Evolutionary conservation across 257 asterid species (phyloP), one percentile per base, ranked within the genome.

Genomic region (Solanum arcanum): DNA sequence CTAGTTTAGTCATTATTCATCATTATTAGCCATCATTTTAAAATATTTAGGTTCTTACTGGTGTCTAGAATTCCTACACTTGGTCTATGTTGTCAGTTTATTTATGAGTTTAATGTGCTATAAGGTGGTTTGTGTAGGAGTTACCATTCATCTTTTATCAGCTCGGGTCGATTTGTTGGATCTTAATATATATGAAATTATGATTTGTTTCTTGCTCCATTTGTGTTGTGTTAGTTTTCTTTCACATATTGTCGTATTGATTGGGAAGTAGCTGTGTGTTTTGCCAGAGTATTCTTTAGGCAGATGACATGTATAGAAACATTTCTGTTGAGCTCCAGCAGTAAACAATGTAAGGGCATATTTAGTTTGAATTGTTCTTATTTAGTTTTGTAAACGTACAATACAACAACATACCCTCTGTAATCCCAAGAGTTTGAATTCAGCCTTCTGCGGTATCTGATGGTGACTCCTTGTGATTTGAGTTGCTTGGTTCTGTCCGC

Each of bases 1-100:
- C 87, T 69, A 84, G 92, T 78, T 81, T 87, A 85, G 89, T 74
- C 84, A 46, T 64, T 66, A 85, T 85, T 78, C 83, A 49, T 81
- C 29, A 80, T 49, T 49, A 81, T 31, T 49, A 49, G 85, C 85
- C 69, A 18, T 18, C 12, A 29, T 49, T 18, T 80, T 9, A 37
- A 27, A 16, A n/a, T 80, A 31, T 27, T 80, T 49, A 80, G 85
- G 59, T 80, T 80, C 68, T 27, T 47, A 29, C 68, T n/a, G 33
- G 84, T 80, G 84, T 46, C 35, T 81, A 81, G 85, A 31, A 29
- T 29, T 49, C 85, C 85, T 81, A 81, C 25, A 31, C 46, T 29
- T 3, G 60, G 60, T n/a, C 25, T 23, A 25, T 80, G 44, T 31
- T 46, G 66, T 78, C 62, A 78, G 27, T 78, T 73, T 77, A 78